Base-by-base conservation (phyloP, 2,329 filamentous ascomycete species). In the Cercospora janseana region DNA sequence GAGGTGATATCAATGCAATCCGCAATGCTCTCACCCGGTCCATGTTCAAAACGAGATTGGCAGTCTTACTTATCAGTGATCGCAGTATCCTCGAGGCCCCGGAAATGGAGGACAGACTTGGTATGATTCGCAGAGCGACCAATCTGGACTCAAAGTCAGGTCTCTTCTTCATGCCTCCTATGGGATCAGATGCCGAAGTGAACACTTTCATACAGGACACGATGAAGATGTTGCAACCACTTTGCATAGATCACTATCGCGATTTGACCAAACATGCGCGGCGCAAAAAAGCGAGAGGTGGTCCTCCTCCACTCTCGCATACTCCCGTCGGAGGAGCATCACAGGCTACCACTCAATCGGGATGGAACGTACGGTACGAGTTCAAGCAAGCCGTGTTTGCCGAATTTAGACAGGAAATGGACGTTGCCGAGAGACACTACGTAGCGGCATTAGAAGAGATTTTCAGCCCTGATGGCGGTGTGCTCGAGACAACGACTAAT, bases 281-380 rank as follows among this genome's bases (percentile, higher is more conserved):
- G 59, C 86, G 93, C 66, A 97, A 97, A 75, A 86, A 88, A 59
- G 86, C 87, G 38, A 81, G 90, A 51, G 86, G 88, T 6, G 77
- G 82, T 13, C 83, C 87, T 10, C 83, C 86, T 40, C 89, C 91
- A 3, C 88, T 89, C 4, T 92, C 89, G 5, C 79, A 88, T 24
- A 88, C 90, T 4, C 88, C 89, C 1, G 92, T 88, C 0, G 83
- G 79, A 15, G 88, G 88, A 21, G 94, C 88, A 1, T 94, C 90
- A 1, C 87, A 93, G 63, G 88, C 87, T 0, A 71, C 96, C n/a
- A 87, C 90, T 1, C 75, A 85, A 7, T 83, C 89, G 32, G 91
- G 88, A 3, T 98, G 92, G 93, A 90, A 89, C 63, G 85, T 94
- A 46, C 85, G 92, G 12, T 96, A 96, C 69, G 92, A 98, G 64